phyloP scores from a whole-genome alignment of 768 basidiomycete species.

The Mycena belliarum region DNA sequence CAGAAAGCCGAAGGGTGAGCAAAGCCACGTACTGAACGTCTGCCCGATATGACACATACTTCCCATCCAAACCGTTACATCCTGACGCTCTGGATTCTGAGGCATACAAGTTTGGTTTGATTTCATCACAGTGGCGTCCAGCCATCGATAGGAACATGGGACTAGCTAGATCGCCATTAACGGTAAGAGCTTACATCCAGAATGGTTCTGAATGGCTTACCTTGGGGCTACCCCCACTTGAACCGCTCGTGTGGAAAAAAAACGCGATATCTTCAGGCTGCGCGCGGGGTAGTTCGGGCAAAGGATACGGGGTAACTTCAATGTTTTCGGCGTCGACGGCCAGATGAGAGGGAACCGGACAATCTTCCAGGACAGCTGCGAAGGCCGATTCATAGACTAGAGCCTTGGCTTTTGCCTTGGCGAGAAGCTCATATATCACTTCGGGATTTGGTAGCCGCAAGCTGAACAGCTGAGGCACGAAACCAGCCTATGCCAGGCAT shows the following conservation, averaged over 20 bases:
- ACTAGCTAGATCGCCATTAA: constrained; percentile 37
- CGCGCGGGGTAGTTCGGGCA: constrained; percentile 40
- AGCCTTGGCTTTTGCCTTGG: constrained; percentile 53
- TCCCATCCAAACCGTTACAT: constrained; percentile 62
- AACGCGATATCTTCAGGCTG: constrained; percentile 39
- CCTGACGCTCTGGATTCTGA: constrained; percentile 42
- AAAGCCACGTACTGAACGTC: constrained; percentile 46
- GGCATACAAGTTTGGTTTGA: constrained; percentile 45
- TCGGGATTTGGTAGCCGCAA: constrained; percentile 58
- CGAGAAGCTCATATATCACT: constrained; percentile 62
- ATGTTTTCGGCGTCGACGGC: constrained; percentile 33
- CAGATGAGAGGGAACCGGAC: constrained; percentile 44
- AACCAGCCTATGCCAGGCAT: constrained; percentile 30
- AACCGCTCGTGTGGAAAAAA: constrained; percentile 70
- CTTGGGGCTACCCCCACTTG: constrained; percentile 66
- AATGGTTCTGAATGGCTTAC: constrained; percentile 1
- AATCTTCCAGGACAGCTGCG: constrained; percentile 32
- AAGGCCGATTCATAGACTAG: constrained; percentile 58
- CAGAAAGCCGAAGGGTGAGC: constrained; percentile 20
- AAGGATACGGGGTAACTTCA: constrained; percentile 27
- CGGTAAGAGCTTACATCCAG: background rate
- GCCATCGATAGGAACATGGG: constrained; percentile 57
- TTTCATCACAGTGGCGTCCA: constrained; percentile 49
- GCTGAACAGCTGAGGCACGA: constrained; percentile 66
- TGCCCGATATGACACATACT: constrained; percentile 64